Percentiles rank a stretch among this genome's conserved stretches.
Evolutionary conservation across 345 rosid genomes (phyloP).

Genomic region (Gossypium longicalyx): DNA sequence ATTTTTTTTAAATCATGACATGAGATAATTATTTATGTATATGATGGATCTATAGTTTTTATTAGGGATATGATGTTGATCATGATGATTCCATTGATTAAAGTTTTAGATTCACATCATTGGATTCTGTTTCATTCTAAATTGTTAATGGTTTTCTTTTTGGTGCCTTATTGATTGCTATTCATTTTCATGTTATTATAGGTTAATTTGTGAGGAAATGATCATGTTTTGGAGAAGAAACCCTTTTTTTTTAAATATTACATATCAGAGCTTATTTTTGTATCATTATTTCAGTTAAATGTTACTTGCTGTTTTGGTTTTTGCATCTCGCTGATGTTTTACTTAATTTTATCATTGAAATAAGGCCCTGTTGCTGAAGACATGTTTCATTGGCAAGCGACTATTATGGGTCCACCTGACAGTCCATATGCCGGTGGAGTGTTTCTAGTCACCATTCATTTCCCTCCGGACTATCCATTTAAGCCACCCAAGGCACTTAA

Average conservation of each 20-base stretch:
- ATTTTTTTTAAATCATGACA: neutral
- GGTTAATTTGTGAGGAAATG: neutral
- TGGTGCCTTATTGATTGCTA: neutral
- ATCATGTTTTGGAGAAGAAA: no score
- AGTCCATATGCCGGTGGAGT: conserved; percentile 26
- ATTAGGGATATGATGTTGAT: neutral
- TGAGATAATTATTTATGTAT: neutral
- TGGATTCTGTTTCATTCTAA: neutral
- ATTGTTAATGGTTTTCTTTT: neutral
- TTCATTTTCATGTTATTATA: neutral
- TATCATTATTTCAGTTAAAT: neutral
- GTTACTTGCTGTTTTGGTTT: neutral
- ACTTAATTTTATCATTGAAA: neutral
- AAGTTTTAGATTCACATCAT: neutral
- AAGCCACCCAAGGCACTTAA: conserved; percentile 21
- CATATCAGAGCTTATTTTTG: neutral
- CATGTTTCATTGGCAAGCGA: conserved; percentile 31
- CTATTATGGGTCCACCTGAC: conserved; percentile 26
- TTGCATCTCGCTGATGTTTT: neutral
- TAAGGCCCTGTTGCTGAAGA: conserved; percentile 48
- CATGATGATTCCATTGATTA: neutral
- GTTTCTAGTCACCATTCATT: conserved; percentile 24
- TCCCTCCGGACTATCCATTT: conserved; percentile 12
- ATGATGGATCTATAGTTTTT: conserved; percentile 2
- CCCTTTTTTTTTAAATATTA: neutral